Evolutionary conservation across 208 protist species (phyloP), one percentile per base, ranked within the genome.

Genomic region (Acanthamoeba triangularis): DNA sequence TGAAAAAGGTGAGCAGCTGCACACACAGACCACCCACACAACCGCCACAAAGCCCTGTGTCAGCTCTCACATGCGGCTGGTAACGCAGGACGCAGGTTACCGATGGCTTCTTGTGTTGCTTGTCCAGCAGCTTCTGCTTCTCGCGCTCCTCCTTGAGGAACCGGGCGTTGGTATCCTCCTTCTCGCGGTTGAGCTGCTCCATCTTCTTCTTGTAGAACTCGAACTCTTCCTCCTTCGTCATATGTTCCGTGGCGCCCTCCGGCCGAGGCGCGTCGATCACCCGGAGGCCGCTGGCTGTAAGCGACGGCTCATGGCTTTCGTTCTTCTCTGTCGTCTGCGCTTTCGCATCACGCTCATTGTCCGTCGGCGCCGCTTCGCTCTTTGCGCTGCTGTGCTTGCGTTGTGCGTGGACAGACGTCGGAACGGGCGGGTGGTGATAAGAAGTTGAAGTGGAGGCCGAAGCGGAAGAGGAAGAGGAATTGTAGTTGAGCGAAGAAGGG

Each of bases 151-250:
- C 69, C 30, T 44, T 8, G 23, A 33, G 30, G 69, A 78, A 78
- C 5, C 69, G 69, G 47, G 69, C 69, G 69, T 78, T 78, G 30
- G 20, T 41, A 6, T 78, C 69, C 16, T 30, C 69, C 69, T 78
- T 78, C 20, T 78, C 69, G 37, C 69, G 69, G 69, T 78, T 78
- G 30, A 78, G 30, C 69, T 78, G 69, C 33, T 78, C 69, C 69
- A 78, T 78, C 30, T 41, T 30, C 30, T 41, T 35, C 69, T 44
- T 35, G 69, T 78, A 78, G 69, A 78, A 78, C 69, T 78, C 69
- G 30, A 78, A 78, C 69, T 78, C 69, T 23, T 78, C 69, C 30
- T 78, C 69, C 69, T 78, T 78, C 8, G 69, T 78, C 69, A 78
- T 78, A 10, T 35, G 13, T 8, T 47, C 33, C 0, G 69, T 78